Evolutionary conservation across 2,329 filamentous ascomycete species (phyloP).

Genomic region (Pyrenochaeta sp.): DNA sequence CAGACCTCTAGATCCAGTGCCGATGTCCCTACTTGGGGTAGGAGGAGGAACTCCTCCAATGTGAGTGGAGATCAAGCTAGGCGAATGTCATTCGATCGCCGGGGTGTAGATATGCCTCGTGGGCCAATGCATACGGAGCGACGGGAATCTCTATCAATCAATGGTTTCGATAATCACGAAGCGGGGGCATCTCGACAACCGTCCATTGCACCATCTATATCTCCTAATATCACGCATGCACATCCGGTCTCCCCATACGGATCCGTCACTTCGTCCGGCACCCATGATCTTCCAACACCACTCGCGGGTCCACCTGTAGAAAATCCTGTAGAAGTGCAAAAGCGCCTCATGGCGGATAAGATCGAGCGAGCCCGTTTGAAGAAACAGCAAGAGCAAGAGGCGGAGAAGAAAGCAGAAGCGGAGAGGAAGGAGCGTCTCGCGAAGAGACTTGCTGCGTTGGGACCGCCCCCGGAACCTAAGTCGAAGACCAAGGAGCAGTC

Average conservation of each 20-base stretch:
- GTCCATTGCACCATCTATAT: slow-evolving; percentile 33
- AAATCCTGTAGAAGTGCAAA: slow-evolving; percentile 69
- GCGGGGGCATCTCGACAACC: slow-evolving; percentile 30
- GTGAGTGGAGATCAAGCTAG: slow-evolving; percentile 84
- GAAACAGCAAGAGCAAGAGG: slow-evolving; percentile 61
- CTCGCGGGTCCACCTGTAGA: slow-evolving; percentile 60
- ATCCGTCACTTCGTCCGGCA: slow-evolving; percentile 35
- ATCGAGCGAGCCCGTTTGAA: slow-evolving; percentile 73
- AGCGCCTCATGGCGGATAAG: slow-evolving; percentile 73
- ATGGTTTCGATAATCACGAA: slow-evolving; percentile 32
- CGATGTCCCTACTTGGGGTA: slow-evolving; percentile 68
- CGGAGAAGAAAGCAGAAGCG: slow-evolving; percentile 76
- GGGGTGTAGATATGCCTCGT: slow-evolving; percentile 48
- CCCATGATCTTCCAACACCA: slow-evolving; percentile 32
- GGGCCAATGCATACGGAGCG: slow-evolving; percentile 37
- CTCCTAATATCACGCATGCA: slow-evolving; percentile 40
- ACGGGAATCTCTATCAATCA: slow-evolving; percentile 40
- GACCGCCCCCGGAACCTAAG: slow-evolving; percentile 56
- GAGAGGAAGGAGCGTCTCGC: slow-evolving; percentile 74
- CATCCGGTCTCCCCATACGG: slow-evolving; percentile 47
- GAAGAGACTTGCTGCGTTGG: slow-evolving; percentile 74
- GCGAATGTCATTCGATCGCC: slow-evolving; percentile 65
- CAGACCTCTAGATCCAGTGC: slow-evolving; percentile 78
- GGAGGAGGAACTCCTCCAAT: slow-evolving; percentile 87
- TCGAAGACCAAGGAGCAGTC: slow-evolving; percentile 47